Percentiles rank a stretch among this genome's conserved stretches.
Evolutionary conservation across 1,284 basidiomycete genomes (phyloP).

Genomic region (Ganoderma meredithae): DNA sequence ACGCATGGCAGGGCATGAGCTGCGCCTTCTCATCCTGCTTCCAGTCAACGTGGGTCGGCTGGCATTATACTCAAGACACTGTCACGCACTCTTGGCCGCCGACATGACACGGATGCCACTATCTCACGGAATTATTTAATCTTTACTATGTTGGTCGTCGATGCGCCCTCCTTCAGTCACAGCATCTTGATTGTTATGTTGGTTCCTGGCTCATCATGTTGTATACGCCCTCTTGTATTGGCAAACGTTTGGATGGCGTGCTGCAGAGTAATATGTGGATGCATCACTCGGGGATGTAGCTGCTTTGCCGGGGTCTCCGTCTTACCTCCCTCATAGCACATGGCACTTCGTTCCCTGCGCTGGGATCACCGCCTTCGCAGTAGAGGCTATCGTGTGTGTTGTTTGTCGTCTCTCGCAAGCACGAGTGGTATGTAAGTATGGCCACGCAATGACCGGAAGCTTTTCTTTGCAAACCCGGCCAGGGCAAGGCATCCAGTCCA

Average conservation of each 20-base stretch:
- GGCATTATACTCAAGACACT: conserved; percentile 34
- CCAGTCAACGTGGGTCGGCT: conserved; percentile 44
- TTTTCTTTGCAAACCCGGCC: neutral
- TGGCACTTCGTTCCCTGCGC: neutral
- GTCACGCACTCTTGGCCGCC: conserved; percentile 47
- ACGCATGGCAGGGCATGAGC: conserved; percentile 41
- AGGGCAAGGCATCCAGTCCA: neutral
- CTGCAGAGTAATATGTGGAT: conserved; percentile 9
- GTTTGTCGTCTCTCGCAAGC: neutral
- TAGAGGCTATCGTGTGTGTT: neutral
- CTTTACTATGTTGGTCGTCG: conserved; percentile 21
- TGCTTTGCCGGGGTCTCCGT: neutral
- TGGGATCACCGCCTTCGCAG: neutral
- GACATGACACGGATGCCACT: conserved; percentile 38
- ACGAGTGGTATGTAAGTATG: neutral
- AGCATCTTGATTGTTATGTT: conserved; percentile 23
- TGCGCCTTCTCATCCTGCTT: conserved; percentile 40
- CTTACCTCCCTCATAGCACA: neutral
- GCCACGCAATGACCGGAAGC: neutral
- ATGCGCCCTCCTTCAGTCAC: conserved; percentile 19
- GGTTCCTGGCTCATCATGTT: conserved; percentile 20
- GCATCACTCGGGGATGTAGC: neutral
- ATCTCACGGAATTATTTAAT: conserved; percentile 17
- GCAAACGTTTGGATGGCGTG: neutral
- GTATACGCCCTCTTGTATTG: conserved; percentile 27